Evolutionary conservation across 306 rosid species (phyloP).

Genomic region (Fagus sylvatica): DNA sequence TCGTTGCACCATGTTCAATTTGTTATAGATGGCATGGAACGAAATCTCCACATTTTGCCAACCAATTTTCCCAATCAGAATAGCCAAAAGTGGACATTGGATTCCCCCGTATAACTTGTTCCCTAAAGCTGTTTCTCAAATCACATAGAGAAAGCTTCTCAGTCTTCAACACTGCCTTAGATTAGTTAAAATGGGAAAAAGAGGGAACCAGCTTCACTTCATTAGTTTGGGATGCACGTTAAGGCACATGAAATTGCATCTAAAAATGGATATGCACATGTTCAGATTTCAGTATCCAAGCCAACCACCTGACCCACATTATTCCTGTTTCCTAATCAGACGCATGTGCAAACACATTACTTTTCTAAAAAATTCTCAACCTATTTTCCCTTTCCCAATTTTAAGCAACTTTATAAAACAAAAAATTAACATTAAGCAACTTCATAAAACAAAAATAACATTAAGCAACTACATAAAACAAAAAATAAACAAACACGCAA

Average conservation of each 20-base stretch:
- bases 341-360: constrained; percentile 21
- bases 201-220: too few species aligned
- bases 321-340: neutral
- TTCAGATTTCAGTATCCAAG: too few species aligned
- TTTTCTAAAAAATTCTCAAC: neutral
- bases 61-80: too few species aligned
- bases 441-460: neutral
- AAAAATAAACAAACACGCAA: neutral
- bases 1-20: too few species aligned
- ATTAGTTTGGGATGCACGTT: neutral
- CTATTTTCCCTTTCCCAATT: neutral
- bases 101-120: too few species aligned
- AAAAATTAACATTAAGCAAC: neutral
- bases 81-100: too few species aligned
- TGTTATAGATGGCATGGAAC: too few species aligned
- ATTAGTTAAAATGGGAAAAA: too few species aligned
- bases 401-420: neutral
- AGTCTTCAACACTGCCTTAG: too few species aligned
- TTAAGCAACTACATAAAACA: neutral
- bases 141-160: too few species aligned
- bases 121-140: too few species aligned
- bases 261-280: neutral
- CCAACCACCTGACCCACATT: neutral
- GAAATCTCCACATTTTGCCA: too few species aligned
- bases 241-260: neutral